Conservation (phyloP, 1,284 basidiomycete species). For the Sutorius eximius region DNA sequence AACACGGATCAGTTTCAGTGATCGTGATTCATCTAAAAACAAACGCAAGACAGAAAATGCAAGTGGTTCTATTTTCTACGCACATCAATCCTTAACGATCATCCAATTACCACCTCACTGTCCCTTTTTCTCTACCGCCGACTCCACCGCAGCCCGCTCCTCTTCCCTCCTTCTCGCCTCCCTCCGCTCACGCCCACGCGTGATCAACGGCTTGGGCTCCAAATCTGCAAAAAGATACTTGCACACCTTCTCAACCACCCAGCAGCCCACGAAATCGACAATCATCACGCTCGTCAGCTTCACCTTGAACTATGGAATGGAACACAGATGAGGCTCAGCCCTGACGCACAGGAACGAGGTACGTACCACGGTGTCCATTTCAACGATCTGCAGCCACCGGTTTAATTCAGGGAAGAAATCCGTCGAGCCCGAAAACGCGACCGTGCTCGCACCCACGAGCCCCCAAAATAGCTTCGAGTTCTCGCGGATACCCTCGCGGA, state of each 20-base stretch:
- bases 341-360: background rate
- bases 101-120: conserved; percentile 14
- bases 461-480: conserved; percentile 92
- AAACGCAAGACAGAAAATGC: background rate
- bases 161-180: conserved; percentile 42
- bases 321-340: background rate
- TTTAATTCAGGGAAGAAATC: conserved; percentile 96
- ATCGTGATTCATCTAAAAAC: background rate
- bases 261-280: conserved; percentile 88
- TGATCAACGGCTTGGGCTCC: conserved; percentile 84
- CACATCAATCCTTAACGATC: background rate
- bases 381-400: conserved; percentile 95
- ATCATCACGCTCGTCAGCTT: conserved; percentile 80
- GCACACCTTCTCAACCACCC: conserved; percentile 78
- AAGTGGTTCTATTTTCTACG: background rate
- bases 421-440: conserved; percentile 90
- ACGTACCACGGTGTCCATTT: conserved; percentile 77
- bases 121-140: conserved; percentile 25
- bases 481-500: conserved; percentile 94
- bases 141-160: conserved; percentile 11
- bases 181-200: conserved; percentile 76
- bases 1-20: background rate
- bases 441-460: conserved; percentile 79
- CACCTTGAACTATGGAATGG: conserved; percentile 67
- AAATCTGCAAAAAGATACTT: conserved; percentile 89